Evolutionary conservation across 768 basidiomycete species (phyloP), one percentile per base, ranked within the genome.

Genomic region (Russula dissimulans): DNA sequence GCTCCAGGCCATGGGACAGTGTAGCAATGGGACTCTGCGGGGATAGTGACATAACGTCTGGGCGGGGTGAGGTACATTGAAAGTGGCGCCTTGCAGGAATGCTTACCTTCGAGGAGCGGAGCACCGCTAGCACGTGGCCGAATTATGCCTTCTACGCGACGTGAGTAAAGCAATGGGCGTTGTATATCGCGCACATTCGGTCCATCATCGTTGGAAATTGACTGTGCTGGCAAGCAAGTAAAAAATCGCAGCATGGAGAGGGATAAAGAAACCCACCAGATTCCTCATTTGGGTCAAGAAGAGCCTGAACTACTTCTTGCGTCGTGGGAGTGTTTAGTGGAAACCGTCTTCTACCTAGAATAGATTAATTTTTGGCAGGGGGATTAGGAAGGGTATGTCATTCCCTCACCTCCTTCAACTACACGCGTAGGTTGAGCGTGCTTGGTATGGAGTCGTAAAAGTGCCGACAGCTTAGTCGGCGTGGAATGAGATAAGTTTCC

Each of bases 1-100:
- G 78, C 43, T 85, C 81, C 6, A 93, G 74, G 11, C 81, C 81
- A 63, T 87, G 86, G 0, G 83, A 76, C 5, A 94, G 78, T 3
- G 69, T 75, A 1, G 89, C 81, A 22, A 93, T 76, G 7, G 82
- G 81, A 38, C 78, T 75, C 26, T 83, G 79, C 32, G 76, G 67
- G 1, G 73, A 71, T 6, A 72, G 70, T 3, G 79, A 74, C 11
- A 69, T 56, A 15, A 83, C 62, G 62, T 84, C 82, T 85, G 56
- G 18, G 51, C 10, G 4, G 17, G 17, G 42, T 60, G 18, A 53
- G 22, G 15, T 15, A 18, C 10, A 43, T 9, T 26, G 15, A 3
- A 15, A 15, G 38, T 11, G 4, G 3, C 18, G 12, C 9, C 1
- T 26, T 44, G 32, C 14, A 18, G 31, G 31, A 10, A 22, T 39